Evolutionary conservation across 306 rosid genomes (phyloP).

Genomic region (Quercus mongolica): DNA sequence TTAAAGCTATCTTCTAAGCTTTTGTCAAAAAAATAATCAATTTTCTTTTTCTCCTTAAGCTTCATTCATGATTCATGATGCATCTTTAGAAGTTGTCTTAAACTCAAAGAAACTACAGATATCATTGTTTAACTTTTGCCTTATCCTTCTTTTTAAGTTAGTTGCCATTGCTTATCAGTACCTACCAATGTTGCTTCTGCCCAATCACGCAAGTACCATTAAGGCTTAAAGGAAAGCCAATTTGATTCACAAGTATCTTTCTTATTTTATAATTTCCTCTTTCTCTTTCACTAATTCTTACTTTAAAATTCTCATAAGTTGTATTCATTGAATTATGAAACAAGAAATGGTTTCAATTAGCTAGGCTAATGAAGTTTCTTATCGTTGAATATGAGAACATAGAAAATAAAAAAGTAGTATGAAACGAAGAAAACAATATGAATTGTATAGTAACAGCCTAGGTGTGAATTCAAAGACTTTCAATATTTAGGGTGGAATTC

Average conservation of each 20-base stretch:
- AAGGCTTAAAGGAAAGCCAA: background rate
- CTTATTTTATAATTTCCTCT: background rate
- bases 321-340: too few relatives aligned
- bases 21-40: background rate
- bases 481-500: too few relatives aligned
- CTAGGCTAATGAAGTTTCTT: too few relatives aligned
- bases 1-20: slow-evolving; percentile 17
- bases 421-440: too few relatives aligned
- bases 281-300: too few relatives aligned
- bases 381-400: too few relatives aligned
- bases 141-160: slow-evolving; percentile 1
- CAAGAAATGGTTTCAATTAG: too few relatives aligned
- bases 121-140: slow-evolving; percentile 4
- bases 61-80: background rate
- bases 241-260: background rate
- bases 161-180: background rate
- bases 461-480: too few relatives aligned
- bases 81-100: slow-evolving; percentile 38
- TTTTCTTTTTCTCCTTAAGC: background rate
- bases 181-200: background rate
- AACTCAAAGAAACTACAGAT: slow-evolving; percentile 27
- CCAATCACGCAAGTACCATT: background rate
- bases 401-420: too few relatives aligned
- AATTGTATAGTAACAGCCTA: too few relatives aligned
- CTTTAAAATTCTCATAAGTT: too few relatives aligned